Evolutionary conservation across 2,329 filamentous ascomycete genomes (phyloP).

Genomic region (Colletotrichum sp.): DNA sequence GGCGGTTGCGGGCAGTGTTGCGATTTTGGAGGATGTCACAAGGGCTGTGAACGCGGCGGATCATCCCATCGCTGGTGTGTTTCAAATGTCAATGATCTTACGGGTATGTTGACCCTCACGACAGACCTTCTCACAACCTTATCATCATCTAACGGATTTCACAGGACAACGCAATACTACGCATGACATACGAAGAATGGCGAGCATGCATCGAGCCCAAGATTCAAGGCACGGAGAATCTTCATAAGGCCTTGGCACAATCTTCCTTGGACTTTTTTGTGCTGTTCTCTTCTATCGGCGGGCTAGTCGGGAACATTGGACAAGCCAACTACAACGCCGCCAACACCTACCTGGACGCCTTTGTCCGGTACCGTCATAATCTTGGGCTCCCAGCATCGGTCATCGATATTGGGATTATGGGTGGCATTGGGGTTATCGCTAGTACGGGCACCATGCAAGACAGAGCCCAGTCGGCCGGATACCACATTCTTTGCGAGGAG

Average conservation of each 20-base stretch:
- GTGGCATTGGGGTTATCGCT: constrained; percentile 20
- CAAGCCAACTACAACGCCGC: constrained; percentile 41
- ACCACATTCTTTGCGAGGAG: neutral
- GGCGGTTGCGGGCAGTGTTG: neutral
- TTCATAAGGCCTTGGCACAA: constrained; percentile 31
- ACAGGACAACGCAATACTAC: constrained; percentile 27
- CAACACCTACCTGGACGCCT: constrained; percentile 35
- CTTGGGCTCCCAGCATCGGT: constrained; percentile 24
- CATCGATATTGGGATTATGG: constrained; percentile 18
- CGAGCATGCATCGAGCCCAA: constrained; percentile 30
- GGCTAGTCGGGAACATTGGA: constrained; percentile 26
- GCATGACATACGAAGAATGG: constrained; percentile 40
- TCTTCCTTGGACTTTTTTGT: constrained; percentile 31
- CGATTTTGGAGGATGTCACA: neutral
- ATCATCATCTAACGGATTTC: constrained; percentile 36
- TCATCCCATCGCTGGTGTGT: neutral
- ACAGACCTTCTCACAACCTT: constrained; percentile 30
- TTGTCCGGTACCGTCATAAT: constrained; percentile 25
- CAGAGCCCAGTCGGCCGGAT: neutral
- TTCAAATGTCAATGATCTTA: constrained; percentile 1
- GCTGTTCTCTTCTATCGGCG: constrained; percentile 29
- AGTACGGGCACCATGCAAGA: constrained; percentile 26
- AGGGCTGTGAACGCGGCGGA: neutral
- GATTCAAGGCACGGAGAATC: constrained; percentile 36
- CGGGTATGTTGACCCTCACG: constrained; percentile 32